These are phyloP conservation scores for Biscogniauxia sp. DNA, from an alignment of 2,329 filamentous ascomycete species.

Conservation along the genomic window DNA sequence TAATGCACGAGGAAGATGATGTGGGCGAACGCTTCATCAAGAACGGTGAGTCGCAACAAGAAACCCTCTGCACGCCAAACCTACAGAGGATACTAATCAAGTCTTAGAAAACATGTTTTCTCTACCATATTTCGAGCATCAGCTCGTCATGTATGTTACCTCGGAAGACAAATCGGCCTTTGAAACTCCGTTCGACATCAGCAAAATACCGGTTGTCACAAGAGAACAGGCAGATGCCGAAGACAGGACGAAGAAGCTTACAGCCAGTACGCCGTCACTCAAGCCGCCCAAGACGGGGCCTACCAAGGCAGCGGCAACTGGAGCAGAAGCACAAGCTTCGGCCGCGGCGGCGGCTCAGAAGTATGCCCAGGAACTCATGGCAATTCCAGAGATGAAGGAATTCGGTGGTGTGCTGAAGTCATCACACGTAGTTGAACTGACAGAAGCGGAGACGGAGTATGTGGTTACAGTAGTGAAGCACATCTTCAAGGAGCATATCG, in stretches of 20 bases:
- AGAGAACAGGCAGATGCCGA: slow-evolving; percentile 95
- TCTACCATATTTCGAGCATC: slow-evolving; percentile 90
- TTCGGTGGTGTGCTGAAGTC: slow-evolving; percentile 94
- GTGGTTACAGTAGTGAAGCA: slow-evolving; percentile 93
- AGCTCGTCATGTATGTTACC: slow-evolving; percentile 96
- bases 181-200: slow-evolving; percentile 81
- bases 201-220: slow-evolving; percentile 87
- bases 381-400: slow-evolving; percentile 85
- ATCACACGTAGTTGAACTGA: slow-evolving; percentile 80
- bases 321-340: slow-evolving; percentile 72
- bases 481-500: slow-evolving; percentile 95
- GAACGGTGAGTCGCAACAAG: slow-evolving; percentile 63
- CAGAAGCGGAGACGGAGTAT: slow-evolving; percentile 96
- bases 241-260: slow-evolving; percentile 96
- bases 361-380: slow-evolving; percentile 81
- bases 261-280: slow-evolving; percentile 84
- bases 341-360: slow-evolving; percentile 81
- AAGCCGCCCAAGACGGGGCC: slow-evolving; percentile 85
- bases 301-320: slow-evolving; percentile 65
- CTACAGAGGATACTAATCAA: slow-evolving; percentile 25
- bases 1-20: slow-evolving; percentile 91
- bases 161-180: slow-evolving; percentile 87
- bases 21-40: slow-evolving; percentile 86
- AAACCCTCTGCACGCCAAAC: not conserved
- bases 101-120: slow-evolving; percentile 86